Evolutionary conservation across 2,329 filamentous ascomycete genomes (phyloP).

Genomic region (Colletotrichum liriopes): DNA sequence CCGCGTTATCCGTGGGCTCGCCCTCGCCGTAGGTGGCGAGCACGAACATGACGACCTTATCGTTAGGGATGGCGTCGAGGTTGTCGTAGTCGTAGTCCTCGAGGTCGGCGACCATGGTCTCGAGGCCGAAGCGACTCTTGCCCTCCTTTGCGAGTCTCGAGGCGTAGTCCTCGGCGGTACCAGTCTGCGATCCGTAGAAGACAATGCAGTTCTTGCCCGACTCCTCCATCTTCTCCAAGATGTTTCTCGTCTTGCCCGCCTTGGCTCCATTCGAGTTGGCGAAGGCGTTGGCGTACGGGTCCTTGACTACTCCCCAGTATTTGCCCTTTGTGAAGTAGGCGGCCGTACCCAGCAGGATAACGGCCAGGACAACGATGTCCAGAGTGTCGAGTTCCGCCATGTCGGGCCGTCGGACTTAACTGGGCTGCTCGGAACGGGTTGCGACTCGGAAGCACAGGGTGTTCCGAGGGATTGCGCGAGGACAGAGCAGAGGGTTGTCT

Average conservation of each 20-base stretch:
- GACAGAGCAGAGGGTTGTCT: slow-evolving; percentile 2
- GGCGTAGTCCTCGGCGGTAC: slow-evolving; percentile 98
- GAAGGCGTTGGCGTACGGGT: slow-evolving; percentile 87
- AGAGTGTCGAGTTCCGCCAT: slow-evolving; percentile 98
- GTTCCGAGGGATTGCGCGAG: slow-evolving; percentile 13
- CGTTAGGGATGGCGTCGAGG: slow-evolving; percentile 87
- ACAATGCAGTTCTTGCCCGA: slow-evolving; percentile 96
- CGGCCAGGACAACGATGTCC: slow-evolving; percentile 91
- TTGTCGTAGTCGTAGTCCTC: slow-evolving; percentile 99
- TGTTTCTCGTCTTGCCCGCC: slow-evolving; percentile 89
- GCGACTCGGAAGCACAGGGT: slow-evolving; percentile 13
- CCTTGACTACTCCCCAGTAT: slow-evolving; percentile 90
- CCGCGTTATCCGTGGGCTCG: slow-evolving; percentile 98
- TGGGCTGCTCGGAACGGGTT: slow-evolving; percentile 20
- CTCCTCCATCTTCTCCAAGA: slow-evolving; percentile 96
- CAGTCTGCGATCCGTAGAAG: slow-evolving; percentile 98
- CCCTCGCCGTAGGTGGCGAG: slow-evolving; percentile 98
- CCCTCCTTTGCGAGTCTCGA: slow-evolving; percentile 97
- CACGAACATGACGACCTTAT: slow-evolving; percentile 95
- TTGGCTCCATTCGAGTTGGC: slow-evolving; percentile 79
- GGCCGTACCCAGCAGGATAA: slow-evolving; percentile 86
- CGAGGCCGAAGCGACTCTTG: slow-evolving; percentile 94
- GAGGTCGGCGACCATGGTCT: slow-evolving; percentile 98
- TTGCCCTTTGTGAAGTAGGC: slow-evolving; percentile 99
- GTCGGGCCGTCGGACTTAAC: slow-evolving; percentile 39